These are phyloP conservation scores for Arachis hypogaea DNA, from an alignment of 306 rosid genomes.

Conservation along the genomic window DNA sequence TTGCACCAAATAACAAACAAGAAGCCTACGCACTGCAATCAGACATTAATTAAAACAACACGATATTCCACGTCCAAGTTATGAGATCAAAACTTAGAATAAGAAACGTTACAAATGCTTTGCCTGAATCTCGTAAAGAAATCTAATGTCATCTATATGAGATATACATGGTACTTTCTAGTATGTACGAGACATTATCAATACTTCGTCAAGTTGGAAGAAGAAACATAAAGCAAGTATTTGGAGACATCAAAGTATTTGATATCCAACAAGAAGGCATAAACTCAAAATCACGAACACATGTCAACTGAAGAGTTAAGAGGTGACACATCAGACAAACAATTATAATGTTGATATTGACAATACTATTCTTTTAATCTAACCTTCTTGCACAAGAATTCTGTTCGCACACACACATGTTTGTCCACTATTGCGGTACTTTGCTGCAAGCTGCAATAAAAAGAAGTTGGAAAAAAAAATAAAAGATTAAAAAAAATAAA, in stretches of 20 bases:
- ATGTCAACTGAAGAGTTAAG: slow-evolving; percentile 10
- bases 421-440: slow-evolving; percentile 96
- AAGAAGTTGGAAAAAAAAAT: not conserved
- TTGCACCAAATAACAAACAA: not conserved
- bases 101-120: slow-evolving; percentile 19
- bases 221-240: slow-evolving; percentile 27
- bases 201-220: slow-evolving; percentile 2
- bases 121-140: slow-evolving; percentile 15
- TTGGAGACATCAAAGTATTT: not conserved
- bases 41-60: not conserved
- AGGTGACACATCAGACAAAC: slow-evolving; percentile 38
- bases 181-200: slow-evolving; percentile 9
- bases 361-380: slow-evolving; percentile 27
- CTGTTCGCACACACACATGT: slow-evolving; percentile 98
- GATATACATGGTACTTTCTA: slow-evolving; percentile 19
- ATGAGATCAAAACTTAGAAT: not conserved
- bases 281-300: slow-evolving; percentile 27
- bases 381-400: slow-evolving; percentile 95
- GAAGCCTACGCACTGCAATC: slow-evolving; percentile 22
- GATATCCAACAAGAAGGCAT: slow-evolving; percentile 19
- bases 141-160: slow-evolving; percentile 16
- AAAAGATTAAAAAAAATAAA: not conserved
- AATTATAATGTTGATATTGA: slow-evolving; percentile 28
- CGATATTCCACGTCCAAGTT: not conserved
- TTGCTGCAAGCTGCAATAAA: slow-evolving; percentile 78